Percentiles rank a stretch among this genome's conserved stretches.
phyloP scores from a whole-genome alignment of 2,329 filamentous ascomycete genomes.

The Colletotrichum tanaceti region DNA sequence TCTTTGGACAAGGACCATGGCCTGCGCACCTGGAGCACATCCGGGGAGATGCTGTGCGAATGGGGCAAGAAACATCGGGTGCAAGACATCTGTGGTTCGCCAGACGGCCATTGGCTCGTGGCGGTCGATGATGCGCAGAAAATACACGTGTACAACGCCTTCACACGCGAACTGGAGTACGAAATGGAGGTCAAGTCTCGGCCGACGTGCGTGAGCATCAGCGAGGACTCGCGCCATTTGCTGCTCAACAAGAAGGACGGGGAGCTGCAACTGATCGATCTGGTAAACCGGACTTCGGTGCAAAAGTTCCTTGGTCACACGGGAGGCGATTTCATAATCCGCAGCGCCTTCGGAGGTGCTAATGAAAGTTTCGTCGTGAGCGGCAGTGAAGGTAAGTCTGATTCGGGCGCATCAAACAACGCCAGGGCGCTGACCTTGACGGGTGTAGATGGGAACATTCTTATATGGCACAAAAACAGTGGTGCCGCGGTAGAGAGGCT shows the following conservation, averaged over 20 bases:
- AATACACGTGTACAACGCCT: conserved; percentile 85
- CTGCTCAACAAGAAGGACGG: conserved; percentile 85
- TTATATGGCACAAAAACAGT: conserved; percentile 91
- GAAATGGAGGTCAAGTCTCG: conserved; percentile 76
- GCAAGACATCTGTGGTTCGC: conserved; percentile 85
- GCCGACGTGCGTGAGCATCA: conserved; percentile 84
- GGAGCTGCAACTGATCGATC: conserved; percentile 81
- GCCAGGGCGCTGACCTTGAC: neutral
- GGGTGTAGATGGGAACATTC: conserved; percentile 70
- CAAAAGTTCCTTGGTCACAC: conserved; percentile 81
- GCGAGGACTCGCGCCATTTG: conserved; percentile 81
- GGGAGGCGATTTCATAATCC: conserved; percentile 82
- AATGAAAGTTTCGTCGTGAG: conserved; percentile 92
- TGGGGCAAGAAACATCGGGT: conserved; percentile 81
- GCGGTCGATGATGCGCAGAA: conserved; percentile 77
- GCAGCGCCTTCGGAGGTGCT: conserved; percentile 87
- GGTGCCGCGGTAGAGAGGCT: conserved; percentile 81
- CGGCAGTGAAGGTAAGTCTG: conserved; percentile 82
- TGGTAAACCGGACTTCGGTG: conserved; percentile 77
- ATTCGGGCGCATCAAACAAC: neutral
- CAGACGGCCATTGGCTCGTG: conserved; percentile 82
- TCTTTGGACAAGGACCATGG: conserved; percentile 76
- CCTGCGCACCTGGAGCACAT: conserved; percentile 77
- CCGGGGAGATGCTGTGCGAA: conserved; percentile 70
- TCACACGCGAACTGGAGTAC: conserved; percentile 79